phyloP scores from a whole-genome alignment of 2,329 filamentous ascomycete species.

The Colletotrichum graminicola region DNA sequence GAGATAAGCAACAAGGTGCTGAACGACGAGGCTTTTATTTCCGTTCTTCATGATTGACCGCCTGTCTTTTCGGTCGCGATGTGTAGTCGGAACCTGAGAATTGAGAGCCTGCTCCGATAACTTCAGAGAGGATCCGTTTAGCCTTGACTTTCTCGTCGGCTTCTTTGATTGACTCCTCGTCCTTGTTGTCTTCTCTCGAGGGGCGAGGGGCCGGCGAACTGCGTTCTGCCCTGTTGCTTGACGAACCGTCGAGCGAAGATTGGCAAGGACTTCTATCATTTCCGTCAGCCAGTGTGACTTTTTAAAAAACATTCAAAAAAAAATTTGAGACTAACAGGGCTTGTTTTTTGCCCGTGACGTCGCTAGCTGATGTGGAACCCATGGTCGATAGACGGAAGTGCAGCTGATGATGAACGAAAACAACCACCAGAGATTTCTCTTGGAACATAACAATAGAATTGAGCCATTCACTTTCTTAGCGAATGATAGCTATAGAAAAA shows the following conservation, averaged over 20 bases:
- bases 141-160: background rate
- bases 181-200: background rate
- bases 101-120: background rate
- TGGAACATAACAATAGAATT: too few species aligned
- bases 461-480: background rate
- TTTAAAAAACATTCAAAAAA: too few species aligned
- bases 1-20: background rate
- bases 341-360: background rate
- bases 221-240: background rate
- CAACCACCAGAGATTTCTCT: too few species aligned
- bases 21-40: background rate
- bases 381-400: background rate
- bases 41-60: background rate
- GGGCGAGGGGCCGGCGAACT: background rate
- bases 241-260: background rate
- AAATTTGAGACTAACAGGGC: background rate
- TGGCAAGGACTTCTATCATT: background rate
- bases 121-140: background rate
- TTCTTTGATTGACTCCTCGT: background rate
- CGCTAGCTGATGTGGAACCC: background rate
- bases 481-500: background rate
- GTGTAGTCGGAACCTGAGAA: background rate
- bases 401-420: too few species aligned
- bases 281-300: background rate
- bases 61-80: background rate